Evolutionary conservation across 805 yeast species (phyloP).

Genomic region (Cyberlindnera mississippiensis): DNA sequence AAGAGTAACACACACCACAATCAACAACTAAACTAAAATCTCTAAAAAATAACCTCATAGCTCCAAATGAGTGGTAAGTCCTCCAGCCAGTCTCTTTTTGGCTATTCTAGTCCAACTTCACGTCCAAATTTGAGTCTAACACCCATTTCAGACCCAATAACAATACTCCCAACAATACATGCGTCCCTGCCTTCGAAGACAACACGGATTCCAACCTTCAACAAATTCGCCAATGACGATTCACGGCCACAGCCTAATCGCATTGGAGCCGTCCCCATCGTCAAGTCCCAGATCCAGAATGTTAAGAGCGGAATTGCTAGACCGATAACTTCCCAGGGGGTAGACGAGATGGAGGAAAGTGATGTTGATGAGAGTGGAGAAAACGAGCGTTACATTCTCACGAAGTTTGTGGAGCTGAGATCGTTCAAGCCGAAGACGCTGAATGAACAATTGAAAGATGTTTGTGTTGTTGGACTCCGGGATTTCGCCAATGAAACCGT

Average conservation of each 20-base stretch:
- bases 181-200: background rate
- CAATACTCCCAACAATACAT: slow-evolving; percentile 6
- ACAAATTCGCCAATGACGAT: background rate
- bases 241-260: slow-evolving; percentile 14
- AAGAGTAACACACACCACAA: no score
- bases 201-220: slow-evolving; percentile 5
- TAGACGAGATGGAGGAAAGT: slow-evolving; percentile 2
- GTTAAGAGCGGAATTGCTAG: background rate
- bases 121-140: background rate
- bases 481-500: slow-evolving; percentile 28
- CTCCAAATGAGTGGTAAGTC: no score
- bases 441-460: slow-evolving; percentile 33
- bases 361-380: no score
- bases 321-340: background rate
- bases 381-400: slow-evolving; percentile 6
- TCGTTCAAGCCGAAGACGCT: slow-evolving; percentile 28
- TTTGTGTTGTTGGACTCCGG: slow-evolving; percentile 34
- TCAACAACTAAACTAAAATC: no score
- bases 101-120: no score
- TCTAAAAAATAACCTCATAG: no score
- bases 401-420: slow-evolving; percentile 25
- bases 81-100: background rate
- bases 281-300: slow-evolving; percentile 6
- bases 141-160: background rate
- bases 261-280: slow-evolving; percentile 22